phyloP scores from a whole-genome alignment of 768 basidiomycete genomes.

The Auricularia sp. region DNA sequence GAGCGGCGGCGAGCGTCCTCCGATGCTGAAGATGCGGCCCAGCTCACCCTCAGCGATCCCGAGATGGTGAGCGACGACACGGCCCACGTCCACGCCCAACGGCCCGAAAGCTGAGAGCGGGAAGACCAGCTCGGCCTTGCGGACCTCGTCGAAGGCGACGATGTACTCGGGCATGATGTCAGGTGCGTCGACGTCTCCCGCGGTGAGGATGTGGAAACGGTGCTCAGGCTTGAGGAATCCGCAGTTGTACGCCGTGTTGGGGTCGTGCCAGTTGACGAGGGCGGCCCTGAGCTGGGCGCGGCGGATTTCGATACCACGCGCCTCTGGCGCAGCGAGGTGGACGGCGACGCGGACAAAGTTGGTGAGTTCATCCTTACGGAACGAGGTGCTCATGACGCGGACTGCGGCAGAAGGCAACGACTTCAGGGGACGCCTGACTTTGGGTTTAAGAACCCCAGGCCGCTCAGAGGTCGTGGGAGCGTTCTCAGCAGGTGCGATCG shows the following conservation, averaged over 20 bases:
- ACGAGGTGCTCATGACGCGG: neutral
- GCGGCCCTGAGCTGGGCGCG: too few relatives aligned
- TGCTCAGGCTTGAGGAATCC: too few relatives aligned
- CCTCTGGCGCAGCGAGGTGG: neutral
- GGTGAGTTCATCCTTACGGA: neutral
- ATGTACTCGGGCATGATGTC: neutral
- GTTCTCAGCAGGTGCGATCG: neutral
- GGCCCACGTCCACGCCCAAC: neutral
- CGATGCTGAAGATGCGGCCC: neutral
- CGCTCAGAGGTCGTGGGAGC: neutral
- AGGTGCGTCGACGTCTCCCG: neutral
- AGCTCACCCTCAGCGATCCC: neutral
- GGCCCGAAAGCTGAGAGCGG: neutral
- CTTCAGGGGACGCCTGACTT: neutral
- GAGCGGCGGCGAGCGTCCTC: neutral
- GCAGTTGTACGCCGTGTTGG: too few relatives aligned
- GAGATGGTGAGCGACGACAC: neutral
- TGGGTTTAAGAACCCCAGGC: neutral
- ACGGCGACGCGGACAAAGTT: neutral
- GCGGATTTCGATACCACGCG: neutral
- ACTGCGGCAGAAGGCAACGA: neutral
- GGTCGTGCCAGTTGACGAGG: too few relatives aligned
- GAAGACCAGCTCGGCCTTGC: neutral
- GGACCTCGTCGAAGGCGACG: neutral
- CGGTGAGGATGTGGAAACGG: too few relatives aligned